Evolutionary conservation across 1,284 basidiomycete genomes (phyloP).

Genomic region (Moesziomyces sp.): DNA sequence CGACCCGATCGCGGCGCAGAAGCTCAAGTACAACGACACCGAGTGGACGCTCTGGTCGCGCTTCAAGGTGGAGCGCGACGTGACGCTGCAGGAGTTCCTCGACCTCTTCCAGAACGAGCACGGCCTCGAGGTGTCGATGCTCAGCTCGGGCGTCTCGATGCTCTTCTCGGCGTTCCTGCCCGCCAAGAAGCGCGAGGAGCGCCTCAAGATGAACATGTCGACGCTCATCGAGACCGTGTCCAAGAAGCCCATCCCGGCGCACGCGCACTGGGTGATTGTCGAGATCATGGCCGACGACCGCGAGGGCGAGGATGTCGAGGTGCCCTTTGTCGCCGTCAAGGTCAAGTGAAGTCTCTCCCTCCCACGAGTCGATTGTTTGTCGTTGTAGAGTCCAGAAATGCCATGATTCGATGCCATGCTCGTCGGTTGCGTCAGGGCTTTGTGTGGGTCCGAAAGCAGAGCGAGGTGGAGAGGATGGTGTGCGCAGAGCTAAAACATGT

Average conservation of each 20-base stretch:
- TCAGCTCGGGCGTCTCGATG: conserved; percentile 97
- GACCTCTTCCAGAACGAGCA: conserved; percentile 86
- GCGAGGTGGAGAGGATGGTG: too few species aligned
- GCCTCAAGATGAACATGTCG: conserved; percentile 74
- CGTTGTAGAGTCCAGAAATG: neutral
- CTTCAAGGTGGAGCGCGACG: conserved; percentile 90
- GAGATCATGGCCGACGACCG: conserved; percentile 95
- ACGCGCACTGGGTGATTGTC: conserved; percentile 81
- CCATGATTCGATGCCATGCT: too few species aligned
- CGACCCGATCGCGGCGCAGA: conserved; percentile 87
- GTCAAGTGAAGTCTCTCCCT: conserved; percentile 30
- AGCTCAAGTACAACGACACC: conserved; percentile 71
- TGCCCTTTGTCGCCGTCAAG: conserved; percentile 64
- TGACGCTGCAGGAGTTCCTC: conserved; percentile 87
- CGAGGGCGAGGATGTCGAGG: conserved; percentile 77
- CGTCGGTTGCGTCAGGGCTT: too few species aligned
- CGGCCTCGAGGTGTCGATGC: conserved; percentile 91
- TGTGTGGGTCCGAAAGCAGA: too few species aligned
- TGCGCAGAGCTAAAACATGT: too few species aligned
- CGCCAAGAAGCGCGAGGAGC: conserved; percentile 63
- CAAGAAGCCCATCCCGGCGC: conserved; percentile 60
- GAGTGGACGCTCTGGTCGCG: conserved; percentile 98
- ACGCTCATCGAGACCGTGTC: conserved; percentile 91
- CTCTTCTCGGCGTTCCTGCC: conserved; percentile 78
- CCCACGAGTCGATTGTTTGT: neutral